phyloP scores from a whole-genome alignment of 331 rosid genomes.

The Malus hybrid region DNA sequence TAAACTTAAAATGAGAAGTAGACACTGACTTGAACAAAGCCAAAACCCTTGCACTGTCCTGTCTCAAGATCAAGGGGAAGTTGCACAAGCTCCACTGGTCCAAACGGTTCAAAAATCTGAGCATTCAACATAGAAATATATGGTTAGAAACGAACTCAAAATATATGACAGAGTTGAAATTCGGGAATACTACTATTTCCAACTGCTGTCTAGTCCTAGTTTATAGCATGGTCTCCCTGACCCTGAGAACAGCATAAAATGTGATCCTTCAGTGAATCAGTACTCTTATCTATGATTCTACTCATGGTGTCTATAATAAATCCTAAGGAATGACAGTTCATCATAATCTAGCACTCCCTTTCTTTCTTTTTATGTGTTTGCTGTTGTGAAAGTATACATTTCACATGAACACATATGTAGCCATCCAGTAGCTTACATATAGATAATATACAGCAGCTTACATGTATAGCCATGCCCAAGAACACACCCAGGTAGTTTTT shows the following conservation, averaged over 20 bases:
- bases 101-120: slow-evolving; percentile 97
- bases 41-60: slow-evolving; percentile 99
- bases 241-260: neutral
- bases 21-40: slow-evolving; percentile 85
- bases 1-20: neutral
- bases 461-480: no score
- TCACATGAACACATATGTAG: neutral
- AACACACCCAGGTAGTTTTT: no score
- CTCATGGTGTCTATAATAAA: neutral
- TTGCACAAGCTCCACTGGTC: slow-evolving; percentile 90
- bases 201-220: neutral
- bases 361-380: neutral
- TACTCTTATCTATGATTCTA: no score
- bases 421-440: no score
- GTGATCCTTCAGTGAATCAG: neutral
- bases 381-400: neutral
- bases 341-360: neutral
- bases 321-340: neutral
- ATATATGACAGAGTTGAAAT: neutral
- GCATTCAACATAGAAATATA: slow-evolving; percentile 8
- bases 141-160: neutral
- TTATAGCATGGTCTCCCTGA: neutral
- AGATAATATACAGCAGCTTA: no score
- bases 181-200: neutral
- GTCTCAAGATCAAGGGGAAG: slow-evolving; percentile 92